Percentiles rank a stretch among this genome's conserved stretches.
These are phyloP conservation scores for Sporothrix brasiliensis DNA, from an alignment of 2,329 filamentous ascomycete species.

Conservation along the genomic window DNA sequence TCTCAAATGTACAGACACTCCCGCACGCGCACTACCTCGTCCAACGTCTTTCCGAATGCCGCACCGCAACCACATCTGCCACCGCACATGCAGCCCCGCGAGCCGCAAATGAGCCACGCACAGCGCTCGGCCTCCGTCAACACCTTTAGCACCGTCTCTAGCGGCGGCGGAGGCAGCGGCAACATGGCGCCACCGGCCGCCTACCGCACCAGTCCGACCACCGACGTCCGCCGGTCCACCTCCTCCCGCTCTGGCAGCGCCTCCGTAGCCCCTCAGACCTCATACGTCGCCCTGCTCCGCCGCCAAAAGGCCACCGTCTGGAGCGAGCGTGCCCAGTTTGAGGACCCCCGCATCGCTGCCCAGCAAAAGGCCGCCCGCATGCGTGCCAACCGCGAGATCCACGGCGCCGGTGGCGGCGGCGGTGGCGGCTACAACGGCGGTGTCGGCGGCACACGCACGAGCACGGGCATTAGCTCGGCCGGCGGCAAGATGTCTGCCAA, in stretches of 20 bases:
- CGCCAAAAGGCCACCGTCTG: slow-evolving; percentile 98
- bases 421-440: slow-evolving; percentile 51
- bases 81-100: slow-evolving; percentile 41
- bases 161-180: slow-evolving; percentile 42
- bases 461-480: slow-evolving; percentile 63
- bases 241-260: slow-evolving; percentile 70
- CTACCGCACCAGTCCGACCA: slow-evolving; percentile 59
- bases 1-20: slow-evolving; percentile 55
- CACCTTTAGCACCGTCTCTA: slow-evolving; percentile 69
- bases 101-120: slow-evolving; percentile 47
- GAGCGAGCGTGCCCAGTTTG: slow-evolving; percentile 91
- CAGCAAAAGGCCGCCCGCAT: slow-evolving; percentile 86
- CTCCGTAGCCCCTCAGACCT: slow-evolving; percentile 52
- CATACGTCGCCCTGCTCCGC: slow-evolving; percentile 93
- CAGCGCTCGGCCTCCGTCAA: slow-evolving; percentile 67
- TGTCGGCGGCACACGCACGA: slow-evolving; percentile 54
- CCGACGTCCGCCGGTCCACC: slow-evolving; percentile 72
- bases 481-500: slow-evolving; percentile 73
- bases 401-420: slow-evolving; percentile 65
- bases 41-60: slow-evolving; percentile 53
- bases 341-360: slow-evolving; percentile 81
- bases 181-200: slow-evolving; percentile 54
- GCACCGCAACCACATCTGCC: slow-evolving; percentile 40
- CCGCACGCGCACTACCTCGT: slow-evolving; percentile 60
- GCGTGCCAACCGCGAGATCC: slow-evolving; percentile 81